Base-by-base conservation (phyloP, 768 basidiomycete species). In the Jaapia argillacea region DNA sequence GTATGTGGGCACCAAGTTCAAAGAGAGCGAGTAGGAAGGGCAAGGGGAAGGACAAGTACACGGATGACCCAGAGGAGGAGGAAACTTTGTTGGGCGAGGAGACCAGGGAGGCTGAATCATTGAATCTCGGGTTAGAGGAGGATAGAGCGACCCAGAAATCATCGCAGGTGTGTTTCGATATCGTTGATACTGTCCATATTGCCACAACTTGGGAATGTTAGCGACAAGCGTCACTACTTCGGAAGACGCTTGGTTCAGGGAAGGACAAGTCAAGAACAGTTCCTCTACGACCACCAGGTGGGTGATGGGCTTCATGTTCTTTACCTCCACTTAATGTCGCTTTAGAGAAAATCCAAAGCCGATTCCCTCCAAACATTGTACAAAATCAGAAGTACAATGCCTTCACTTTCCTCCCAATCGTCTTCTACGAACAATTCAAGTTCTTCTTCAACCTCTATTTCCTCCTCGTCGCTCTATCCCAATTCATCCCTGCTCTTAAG, bases 391-490 rank as follows among this genome's bases (percentile, higher is more conserved):
- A 99, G 68, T 98, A 98, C 72, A 94, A 93, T 58, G 71, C 86
- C 43, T 76, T 89, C 66, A 91, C 88, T n/a, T 99, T 99, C 70
- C 75, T 99, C 6, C 96, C 96, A 3, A 77, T 97, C 51, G 93
- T 98, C 36, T 79, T 98, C 60, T 98, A 97, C 62, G 93, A 98
- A 61, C 94, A 98, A 60, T 99, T 98, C 82, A 98, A 97, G 64
- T 97, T 94, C 72, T 99, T 99, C 70, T 98, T 96, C 79, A 99
- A 98, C 59, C 73, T 97, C 5, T 99, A 98, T 63, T 99, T 99
- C 58, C 77, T 98, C 7, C 81, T 98, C 20, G 96, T 99, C 27
- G 96, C 96, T 0, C 71, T 98, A 5, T 91, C 87, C 6, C 96
- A 98, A 62, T 96, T 99, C 57, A 68, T 99, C 14, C 96, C 96